Evolutionary conservation across 2,329 filamentous ascomycete species (phyloP).

Genomic region (Coniochaeta sp.): DNA sequence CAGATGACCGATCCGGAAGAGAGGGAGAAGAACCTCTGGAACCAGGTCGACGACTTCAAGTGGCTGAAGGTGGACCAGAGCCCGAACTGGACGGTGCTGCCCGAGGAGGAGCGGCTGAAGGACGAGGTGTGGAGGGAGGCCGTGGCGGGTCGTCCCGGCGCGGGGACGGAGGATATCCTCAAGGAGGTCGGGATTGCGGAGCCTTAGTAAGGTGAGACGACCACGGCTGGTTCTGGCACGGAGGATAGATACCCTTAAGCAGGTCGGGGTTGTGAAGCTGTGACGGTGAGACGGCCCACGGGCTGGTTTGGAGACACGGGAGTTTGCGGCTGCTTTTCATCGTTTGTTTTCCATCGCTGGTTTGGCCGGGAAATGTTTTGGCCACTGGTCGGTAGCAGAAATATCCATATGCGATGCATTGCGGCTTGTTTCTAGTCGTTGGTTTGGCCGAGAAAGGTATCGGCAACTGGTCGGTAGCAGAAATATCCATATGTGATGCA

Average conservation of each 20-base stretch:
- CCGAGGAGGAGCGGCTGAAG: conserved; percentile 48
- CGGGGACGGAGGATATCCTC: conserved; percentile 60
- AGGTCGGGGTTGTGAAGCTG: conserved; percentile 26
- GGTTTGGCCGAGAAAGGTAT: background rate
- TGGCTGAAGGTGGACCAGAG: conserved; percentile 84
- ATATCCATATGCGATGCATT: background rate
- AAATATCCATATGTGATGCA: background rate
- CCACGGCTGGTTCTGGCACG: conserved; percentile 39
- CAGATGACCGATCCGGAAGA: conserved; percentile 20
- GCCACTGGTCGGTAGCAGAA: background rate
- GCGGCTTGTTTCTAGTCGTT: background rate
- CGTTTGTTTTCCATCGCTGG: background rate
- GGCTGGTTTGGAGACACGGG: background rate
- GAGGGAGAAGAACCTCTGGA: conserved; percentile 61
- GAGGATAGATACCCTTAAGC: conserved; percentile 57
- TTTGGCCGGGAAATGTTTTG: background rate
- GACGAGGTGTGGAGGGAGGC: conserved; percentile 63
- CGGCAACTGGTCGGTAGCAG: background rate
- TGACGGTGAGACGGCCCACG: background rate
- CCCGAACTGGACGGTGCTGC: conserved; percentile 77
- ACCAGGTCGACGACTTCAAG: conserved; percentile 94
- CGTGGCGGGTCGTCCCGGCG: conserved; percentile 55
- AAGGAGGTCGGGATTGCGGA: conserved; percentile 32
- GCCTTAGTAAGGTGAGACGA: background rate
- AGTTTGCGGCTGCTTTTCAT: conserved; percentile 4